Percentiles rank a stretch among this genome's conserved stretches.
Evolutionary conservation across 1,284 basidiomycete genomes (phyloP).

Genomic region (Psilocybe mexicana): DNA sequence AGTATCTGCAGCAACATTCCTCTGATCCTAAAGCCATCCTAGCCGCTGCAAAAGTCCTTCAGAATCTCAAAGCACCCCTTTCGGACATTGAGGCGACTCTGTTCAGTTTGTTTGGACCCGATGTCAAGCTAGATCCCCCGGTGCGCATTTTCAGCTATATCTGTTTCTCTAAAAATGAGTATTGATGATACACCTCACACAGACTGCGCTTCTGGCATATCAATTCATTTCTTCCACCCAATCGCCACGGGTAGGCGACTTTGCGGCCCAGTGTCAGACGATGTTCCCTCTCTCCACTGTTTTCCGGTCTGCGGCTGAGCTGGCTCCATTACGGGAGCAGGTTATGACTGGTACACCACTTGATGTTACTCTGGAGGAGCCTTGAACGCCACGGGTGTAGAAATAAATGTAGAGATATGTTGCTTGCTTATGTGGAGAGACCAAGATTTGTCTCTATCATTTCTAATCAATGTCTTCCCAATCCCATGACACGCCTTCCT

Average conservation of each 20-base stretch:
- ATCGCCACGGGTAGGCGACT: slow-evolving; percentile 59
- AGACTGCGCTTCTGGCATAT: slow-evolving; percentile 52
- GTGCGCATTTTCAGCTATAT: slow-evolving; percentile 37
- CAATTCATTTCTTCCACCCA: slow-evolving; percentile 48
- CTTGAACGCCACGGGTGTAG: neutral
- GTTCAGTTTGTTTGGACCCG: slow-evolving; percentile 51
- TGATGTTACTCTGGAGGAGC: neutral
- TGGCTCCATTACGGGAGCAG: slow-evolving; percentile 29
- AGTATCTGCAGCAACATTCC: slow-evolving; percentile 69
- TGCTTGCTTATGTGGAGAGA: neutral
- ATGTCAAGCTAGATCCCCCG: slow-evolving; percentile 47
- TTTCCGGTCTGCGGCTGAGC: slow-evolving; percentile 58
- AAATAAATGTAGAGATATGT: neutral
- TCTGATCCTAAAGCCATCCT: slow-evolving; percentile 54
- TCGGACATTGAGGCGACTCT: slow-evolving; percentile 63
- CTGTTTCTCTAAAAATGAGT: neutral
- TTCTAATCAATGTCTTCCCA: too few species aligned
- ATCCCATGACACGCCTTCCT: too few species aligned
- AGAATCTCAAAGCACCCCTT: slow-evolving; percentile 44
- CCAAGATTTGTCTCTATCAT: too few species aligned
- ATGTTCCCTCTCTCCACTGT: slow-evolving; percentile 64
- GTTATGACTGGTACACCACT: slow-evolving; percentile 17
- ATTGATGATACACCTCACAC: neutral
- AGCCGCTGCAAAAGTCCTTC: slow-evolving; percentile 57
- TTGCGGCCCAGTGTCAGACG: slow-evolving; percentile 49